Base-by-base conservation (phyloP, 768 basidiomycete genomes). In the Hygrocybe punicea region DNA sequence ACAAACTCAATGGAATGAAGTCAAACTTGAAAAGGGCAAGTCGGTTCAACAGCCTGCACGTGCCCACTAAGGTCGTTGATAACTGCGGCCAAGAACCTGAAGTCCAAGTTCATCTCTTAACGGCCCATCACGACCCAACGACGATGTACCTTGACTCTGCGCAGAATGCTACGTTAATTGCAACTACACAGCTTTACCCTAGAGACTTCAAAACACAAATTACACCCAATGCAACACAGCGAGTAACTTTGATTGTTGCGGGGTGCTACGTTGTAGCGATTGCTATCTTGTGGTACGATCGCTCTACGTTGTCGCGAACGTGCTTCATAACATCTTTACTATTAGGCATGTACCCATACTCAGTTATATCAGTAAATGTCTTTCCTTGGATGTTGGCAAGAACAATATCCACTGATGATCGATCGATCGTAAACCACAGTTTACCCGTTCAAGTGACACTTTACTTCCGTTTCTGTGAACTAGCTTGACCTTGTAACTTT, bases 401-500 rank as follows among this genome's bases (percentile, higher is more conserved):
- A 17, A 24, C 56, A 51, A 40, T 29, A 52, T 13, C 11, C 7
- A 24, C 7, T 51, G 58, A 42, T 50, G n/a, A 51, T 21, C 50
- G 61, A 17, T 51, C 53, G 35, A 55, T 69, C 65, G 23, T 34
- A 36, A 16, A 54, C 34, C 36, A 16, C 37, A 93, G 91, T 93
- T 66, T 93, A 93, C 69, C 92, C 91, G 4, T 93, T 93, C 82
- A 93, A 93, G 91, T 91, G 72, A 72, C 84, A 58, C 52, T 6
- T 23, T 19, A 49, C 46, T 34, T n/a, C 23, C 24, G 49, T 25
- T 52, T 35, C 17, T 55, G 13, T 51, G 29, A 13, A 49, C 16
- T 53, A 39, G 9, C 37, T 37, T 55, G 16, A 37, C 29, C 23
- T 19, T 55, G 17, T 17, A 59, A 51, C 50, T 16, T 34, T 19